Base-by-base conservation (phyloP, 2,329 filamentous ascomycete genomes). In the Geosmithia flava region DNA sequence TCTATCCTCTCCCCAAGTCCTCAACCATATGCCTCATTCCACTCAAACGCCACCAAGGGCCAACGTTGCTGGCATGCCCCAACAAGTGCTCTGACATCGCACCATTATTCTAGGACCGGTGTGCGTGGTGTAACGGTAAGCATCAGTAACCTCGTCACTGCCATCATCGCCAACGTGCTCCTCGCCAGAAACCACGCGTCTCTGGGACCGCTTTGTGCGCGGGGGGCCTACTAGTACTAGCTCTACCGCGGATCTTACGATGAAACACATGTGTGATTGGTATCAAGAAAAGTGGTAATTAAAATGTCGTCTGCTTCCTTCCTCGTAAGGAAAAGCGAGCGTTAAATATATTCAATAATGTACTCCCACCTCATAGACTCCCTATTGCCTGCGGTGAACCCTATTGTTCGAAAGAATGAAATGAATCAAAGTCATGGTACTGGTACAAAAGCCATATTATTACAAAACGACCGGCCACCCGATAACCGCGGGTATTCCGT, bases 371-470 rank as follows among this genome's bases (percentile, higher is more conserved):
- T 41, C 17, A 17, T 20, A 15, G 29, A 48, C 47, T 46, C 47
- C 47, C 47, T 30, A 39, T 40, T 48, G 47, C 41, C 30, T 37
- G 42, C 43, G 20, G 17, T 20, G 19, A 48, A 47, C 11, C 17
- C 20, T 43, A 39, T 10, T 33, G 30, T 46, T 33, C 30, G 13
- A 37, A 46, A 46, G 27, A 37, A 20, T 45, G 33, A 20, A 46
- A 49, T 19, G 30, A 48, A 46, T 29, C 39, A 50, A 52, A 55
- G 54, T 56, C 53, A 17, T 56, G 49, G 48, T 53, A 48, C 5
- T 37, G 33, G 48, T 59, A 60, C 58, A 61, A 46, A 37, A 37
- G 33, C 33, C 33, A 37, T 27, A 27, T 64, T 55, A 54, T 58
- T 58, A 63, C 60, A 63, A 50, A 56, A 44, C 16, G 40, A 20